Evolutionary conservation across 768 basidiomycete genomes (phyloP).

Genomic region (Tulasnella sp.): DNA sequence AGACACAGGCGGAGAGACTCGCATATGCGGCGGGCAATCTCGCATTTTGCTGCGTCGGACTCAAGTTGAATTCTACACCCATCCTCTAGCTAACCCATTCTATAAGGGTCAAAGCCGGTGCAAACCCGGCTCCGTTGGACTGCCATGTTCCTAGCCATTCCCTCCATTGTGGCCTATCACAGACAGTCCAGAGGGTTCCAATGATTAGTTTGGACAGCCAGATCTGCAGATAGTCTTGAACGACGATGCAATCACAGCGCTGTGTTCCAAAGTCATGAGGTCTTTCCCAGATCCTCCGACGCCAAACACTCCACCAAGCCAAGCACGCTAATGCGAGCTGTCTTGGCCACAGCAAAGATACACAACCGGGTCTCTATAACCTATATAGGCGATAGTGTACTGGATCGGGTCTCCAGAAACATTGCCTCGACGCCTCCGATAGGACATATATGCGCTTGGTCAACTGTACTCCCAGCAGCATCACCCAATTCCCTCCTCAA

Average conservation of each 20-base stretch:
- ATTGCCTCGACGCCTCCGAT: background rate
- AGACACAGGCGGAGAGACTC: too few species aligned
- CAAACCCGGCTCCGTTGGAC: background rate
- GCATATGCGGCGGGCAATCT: too few species aligned
- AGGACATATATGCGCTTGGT: background rate
- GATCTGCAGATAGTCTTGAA: background rate
- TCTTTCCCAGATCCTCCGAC: too few species aligned
- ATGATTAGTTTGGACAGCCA: background rate
- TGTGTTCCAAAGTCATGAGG: background rate
- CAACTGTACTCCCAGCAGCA: background rate
- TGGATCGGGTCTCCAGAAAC: background rate
- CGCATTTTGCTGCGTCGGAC: too few species aligned
- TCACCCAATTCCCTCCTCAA: background rate
- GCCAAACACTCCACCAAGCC: background rate
- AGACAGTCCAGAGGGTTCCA: background rate
- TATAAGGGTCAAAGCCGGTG: background rate
- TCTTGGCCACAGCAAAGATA: background rate
- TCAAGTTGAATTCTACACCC: too few species aligned
- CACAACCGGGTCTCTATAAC: background rate
- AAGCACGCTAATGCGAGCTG: background rate
- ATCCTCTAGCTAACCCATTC: background rate
- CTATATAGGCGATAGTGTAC: background rate
- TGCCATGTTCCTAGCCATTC: background rate
- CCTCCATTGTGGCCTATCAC: background rate
- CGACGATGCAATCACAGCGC: background rate